Conservation (phyloP, 441 rosid species). For the Erodium texanum region DNA sequence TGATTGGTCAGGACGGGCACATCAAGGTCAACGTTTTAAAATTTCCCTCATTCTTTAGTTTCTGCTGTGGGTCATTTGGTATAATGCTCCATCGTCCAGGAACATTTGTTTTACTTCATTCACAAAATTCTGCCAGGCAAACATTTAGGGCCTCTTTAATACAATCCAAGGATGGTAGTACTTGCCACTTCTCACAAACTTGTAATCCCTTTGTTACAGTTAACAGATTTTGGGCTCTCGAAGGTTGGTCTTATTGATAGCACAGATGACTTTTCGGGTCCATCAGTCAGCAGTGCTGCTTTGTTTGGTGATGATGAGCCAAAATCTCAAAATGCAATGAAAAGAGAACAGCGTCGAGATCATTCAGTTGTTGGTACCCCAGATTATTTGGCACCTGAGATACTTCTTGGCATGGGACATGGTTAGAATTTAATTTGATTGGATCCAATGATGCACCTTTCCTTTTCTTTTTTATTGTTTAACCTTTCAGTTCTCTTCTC, state of each 20-base stretch:
- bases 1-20: conserved; percentile 97
- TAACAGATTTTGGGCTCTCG: conserved; percentile 99
- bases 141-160: neutral
- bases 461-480: neutral
- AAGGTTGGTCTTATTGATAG: conserved; percentile 96
- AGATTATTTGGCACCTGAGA: conserved; percentile 97
- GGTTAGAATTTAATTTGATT: conserved; percentile 38
- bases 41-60: conserved; percentile 9
- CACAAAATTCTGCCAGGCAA: neutral
- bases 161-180: neutral
- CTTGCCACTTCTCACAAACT: conserved; percentile 4
- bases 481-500: conserved; percentile 15
- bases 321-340: conserved; percentile 31
- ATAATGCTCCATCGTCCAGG: neutral
- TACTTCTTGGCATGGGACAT: conserved; percentile 98
- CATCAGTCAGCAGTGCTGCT: conserved; percentile 47
- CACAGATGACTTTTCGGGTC: conserved; percentile 88
- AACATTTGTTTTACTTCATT: neutral
- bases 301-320: conserved; percentile 50
- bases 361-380: conserved; percentile 88
- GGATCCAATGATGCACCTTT: conserved; percentile 6
- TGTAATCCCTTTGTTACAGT: conserved; percentile 47
- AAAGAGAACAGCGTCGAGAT: conserved; percentile 57
- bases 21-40: conserved; percentile 53
- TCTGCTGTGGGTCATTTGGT: neutral